These are phyloP conservation scores for Lichenothelia convexa DNA, from an alignment of 495 filamentous ascomycete genomes.

Conservation along the genomic window DNA sequence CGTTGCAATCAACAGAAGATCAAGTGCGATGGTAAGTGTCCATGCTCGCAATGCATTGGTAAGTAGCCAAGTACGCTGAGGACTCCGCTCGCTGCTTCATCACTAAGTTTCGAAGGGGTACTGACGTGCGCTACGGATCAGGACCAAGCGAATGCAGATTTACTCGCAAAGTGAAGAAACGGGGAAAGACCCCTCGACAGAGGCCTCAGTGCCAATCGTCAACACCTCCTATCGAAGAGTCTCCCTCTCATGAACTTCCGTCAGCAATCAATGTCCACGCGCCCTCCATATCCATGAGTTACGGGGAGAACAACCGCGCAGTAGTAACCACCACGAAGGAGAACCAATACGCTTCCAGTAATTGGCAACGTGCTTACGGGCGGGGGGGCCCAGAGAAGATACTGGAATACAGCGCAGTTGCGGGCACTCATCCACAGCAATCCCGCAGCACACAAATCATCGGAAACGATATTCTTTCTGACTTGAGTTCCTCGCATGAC, in stretches of 20 bases:
- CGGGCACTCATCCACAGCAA: background rate
- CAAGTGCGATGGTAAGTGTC: slow-evolving; percentile 11
- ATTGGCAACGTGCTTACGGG: background rate
- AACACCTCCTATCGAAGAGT: background rate
- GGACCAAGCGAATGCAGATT: background rate
- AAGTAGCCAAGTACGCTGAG: slow-evolving; percentile 2
- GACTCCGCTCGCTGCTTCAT: slow-evolving; percentile 4
- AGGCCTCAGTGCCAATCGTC: background rate
- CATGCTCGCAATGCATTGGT: slow-evolving; percentile 13
- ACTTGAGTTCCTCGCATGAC: background rate
- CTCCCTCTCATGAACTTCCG: background rate
- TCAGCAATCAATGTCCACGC: background rate
- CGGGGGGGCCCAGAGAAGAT: background rate
- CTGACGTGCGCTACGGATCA: background rate
- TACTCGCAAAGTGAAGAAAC: slow-evolving; percentile 1
- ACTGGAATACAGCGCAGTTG: background rate
- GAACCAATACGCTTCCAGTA: background rate
- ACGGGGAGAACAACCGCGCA: background rate
- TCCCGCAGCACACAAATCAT: background rate
- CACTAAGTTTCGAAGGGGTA: slow-evolving; percentile 12
- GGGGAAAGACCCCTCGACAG: background rate
- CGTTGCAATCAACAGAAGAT: slow-evolving; percentile 11
- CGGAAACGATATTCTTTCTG: background rate
- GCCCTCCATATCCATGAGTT: background rate
- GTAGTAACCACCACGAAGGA: background rate